These are phyloP conservation scores for Pyricularia grisea DNA, from an alignment of 2,329 filamentous ascomycete species.

Conservation along the genomic window DNA sequence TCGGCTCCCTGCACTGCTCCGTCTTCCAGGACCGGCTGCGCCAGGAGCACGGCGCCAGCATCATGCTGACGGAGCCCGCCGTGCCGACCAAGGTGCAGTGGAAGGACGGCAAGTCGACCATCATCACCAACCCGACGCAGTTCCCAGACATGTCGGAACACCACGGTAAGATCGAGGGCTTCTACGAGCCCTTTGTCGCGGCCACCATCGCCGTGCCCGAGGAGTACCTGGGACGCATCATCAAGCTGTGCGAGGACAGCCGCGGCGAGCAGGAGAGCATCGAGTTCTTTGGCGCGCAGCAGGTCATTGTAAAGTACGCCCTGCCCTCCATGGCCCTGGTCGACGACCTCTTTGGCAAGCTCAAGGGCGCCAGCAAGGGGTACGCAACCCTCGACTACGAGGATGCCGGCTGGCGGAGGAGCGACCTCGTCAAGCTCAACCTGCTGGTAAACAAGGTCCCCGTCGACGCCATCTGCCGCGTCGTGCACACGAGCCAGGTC, in stretches of 20 bases:
- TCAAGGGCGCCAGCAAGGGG: constrained; percentile 78
- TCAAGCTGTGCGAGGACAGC: constrained; percentile 87
- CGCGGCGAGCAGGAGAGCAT: constrained; percentile 80
- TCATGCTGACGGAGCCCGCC: constrained; percentile 94
- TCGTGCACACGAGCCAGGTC: constrained; percentile 75
- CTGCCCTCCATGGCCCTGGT: constrained; percentile 83
- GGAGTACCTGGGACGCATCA: constrained; percentile 87
- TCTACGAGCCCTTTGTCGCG: constrained; percentile 57
- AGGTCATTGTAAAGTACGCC: constrained; percentile 91
- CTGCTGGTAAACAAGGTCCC: constrained; percentile 87
- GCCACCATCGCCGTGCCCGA: constrained; percentile 87
- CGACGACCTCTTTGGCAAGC: constrained; percentile 93
- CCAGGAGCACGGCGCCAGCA: constrained; percentile 87
- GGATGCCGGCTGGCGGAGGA: constrained; percentile 77
- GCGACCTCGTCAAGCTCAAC: constrained; percentile 79
- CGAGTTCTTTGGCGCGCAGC: constrained; percentile 82
- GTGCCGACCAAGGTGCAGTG: constrained; percentile 85
- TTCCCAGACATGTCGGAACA: constrained; percentile 64
- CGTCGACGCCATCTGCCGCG: constrained; percentile 87
- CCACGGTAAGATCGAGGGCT: constrained; percentile 31
- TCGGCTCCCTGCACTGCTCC: constrained; percentile 97
- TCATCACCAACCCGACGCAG: constrained; percentile 77
- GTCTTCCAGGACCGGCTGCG: constrained; percentile 93
- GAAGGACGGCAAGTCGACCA: constrained; percentile 64
- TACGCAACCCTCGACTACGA: constrained; percentile 97